phyloP scores from a whole-genome alignment of 2,329 filamentous ascomycete species.

The Colletotrichum tropicale region DNA sequence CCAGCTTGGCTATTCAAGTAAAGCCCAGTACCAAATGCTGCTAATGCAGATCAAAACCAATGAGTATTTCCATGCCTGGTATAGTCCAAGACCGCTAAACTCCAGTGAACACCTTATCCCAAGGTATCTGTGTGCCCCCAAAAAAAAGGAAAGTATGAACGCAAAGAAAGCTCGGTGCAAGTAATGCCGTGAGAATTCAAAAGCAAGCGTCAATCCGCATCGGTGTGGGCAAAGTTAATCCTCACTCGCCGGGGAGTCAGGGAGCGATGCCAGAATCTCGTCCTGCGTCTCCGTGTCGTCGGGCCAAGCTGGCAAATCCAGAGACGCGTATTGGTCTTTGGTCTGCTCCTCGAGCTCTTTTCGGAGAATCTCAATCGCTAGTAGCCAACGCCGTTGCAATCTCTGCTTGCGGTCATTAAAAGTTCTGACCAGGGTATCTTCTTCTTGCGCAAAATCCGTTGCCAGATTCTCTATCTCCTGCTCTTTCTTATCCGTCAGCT shows the following conservation, averaged over 20 bases:
- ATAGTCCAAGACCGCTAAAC: not conserved
- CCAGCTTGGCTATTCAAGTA: not conserved
- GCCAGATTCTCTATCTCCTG: conserved; percentile 55
- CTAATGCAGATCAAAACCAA: conserved; percentile 3
- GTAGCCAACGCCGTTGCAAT: conserved; percentile 54
- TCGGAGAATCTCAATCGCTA: conserved; percentile 57
- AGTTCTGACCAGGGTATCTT: conserved; percentile 47
- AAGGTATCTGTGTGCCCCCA: conserved; percentile 10
- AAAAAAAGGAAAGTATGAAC: not conserved
- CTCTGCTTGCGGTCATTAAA: conserved; percentile 50
- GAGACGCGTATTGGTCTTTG: conserved; percentile 45
- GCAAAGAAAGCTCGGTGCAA: not conserved
- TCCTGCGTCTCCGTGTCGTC: conserved; percentile 27
- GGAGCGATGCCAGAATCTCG: conserved; percentile 5
- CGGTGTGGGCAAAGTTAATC: not conserved
- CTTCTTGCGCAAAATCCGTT: conserved; percentile 52
- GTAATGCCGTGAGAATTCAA: not conserved
- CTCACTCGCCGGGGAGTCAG: conserved; percentile 6
- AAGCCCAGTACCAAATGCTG: not conserved
- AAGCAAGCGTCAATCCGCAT: not conserved
- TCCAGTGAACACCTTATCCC: conserved; percentile 9
- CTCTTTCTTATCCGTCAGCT: conserved; percentile 47
- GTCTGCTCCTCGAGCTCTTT: conserved; percentile 54
- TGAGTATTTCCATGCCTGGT: conserved; percentile 11
- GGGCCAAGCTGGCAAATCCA: conserved; percentile 46